Conservation (phyloP, 1,139 yeast genomes). For the Magnusiomyces clavatus region DNA sequence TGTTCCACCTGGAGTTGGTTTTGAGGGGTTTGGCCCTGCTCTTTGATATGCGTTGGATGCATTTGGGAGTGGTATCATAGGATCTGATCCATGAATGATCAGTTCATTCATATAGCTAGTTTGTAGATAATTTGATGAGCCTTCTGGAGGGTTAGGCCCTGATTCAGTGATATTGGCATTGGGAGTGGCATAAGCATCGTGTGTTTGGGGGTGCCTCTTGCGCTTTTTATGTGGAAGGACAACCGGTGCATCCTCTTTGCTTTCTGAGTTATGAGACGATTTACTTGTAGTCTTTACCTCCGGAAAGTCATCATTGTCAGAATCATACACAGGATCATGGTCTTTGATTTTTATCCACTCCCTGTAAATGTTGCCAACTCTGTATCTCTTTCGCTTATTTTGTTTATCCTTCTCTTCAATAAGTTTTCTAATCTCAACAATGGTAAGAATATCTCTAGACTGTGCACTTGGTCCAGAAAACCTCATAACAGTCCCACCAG, state of each 20-base stretch:
- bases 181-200: background rate
- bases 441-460: no score
- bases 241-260: constrained; percentile 1
- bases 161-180: background rate
- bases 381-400: constrained; percentile 18
- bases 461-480: no score
- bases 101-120: no score
- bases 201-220: constrained; percentile 3
- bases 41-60: no score
- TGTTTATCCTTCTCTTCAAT: constrained; percentile 22
- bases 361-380: constrained; percentile 23
- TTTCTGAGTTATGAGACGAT: background rate
- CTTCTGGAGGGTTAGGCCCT: background rate
- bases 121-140: no score
- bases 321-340: constrained; percentile 29
- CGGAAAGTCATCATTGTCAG: constrained; percentile 25
- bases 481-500: no score
- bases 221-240: constrained; percentile 3
- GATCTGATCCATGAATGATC: no score
- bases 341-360: constrained; percentile 27
- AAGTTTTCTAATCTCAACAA: constrained; percentile 21
- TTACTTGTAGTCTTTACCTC: constrained; percentile 3
- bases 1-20: background rate
- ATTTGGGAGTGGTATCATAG: no score
- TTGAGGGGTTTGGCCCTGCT: background rate